Evolutionary conservation across 371 early-diverging fungal genomes (phyloP), one percentile per base, ranked within the genome.

Genomic region (Mucor indicus): DNA sequence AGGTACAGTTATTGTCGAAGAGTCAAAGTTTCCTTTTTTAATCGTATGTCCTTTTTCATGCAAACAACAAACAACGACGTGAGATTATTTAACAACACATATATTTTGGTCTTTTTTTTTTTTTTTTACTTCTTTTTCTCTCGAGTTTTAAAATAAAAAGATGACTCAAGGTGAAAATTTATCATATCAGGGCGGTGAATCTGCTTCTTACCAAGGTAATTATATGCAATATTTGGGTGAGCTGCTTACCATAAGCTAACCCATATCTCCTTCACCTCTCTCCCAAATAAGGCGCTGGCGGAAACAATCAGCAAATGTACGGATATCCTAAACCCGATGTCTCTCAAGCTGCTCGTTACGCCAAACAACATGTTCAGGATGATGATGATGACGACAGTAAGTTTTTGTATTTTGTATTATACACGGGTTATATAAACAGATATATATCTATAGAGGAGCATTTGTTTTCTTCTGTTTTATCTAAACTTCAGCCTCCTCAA

Each of bases 401-500:
- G 44, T 29, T 33, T 9, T 33, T 17, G 15, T 44, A 2, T 30
- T 13, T 30, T 15, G 4, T 1, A 15, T 37, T 43, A 15, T 22
- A 22, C 21, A 38, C 17, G 49, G 30, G 13, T 21, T 17, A 25
- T 7, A 30, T 20, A 29, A 22, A 44, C 7, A 11, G 32, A n/a
- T n/a, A n/a, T n/a, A n/a, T n/a, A n/a, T n/a, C n/a, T 15, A 4
- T 21, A 52, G 56, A 74, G 24, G 60, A 66, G 30, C 41, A 50
- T 23, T 17, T 70, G 13, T 68, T 74, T 41, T 54, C 57, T 15
- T 62, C 57, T 19, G 32, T 68, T 8, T 41, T 68, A 13, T 60
- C 62, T 3, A 55, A 53, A 8, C 36, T 64, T 12, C 59, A 59
- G 32, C 40, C 55, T 38, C 32, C 44, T 21, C 24, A 47, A 11